Evolutionary conservation across 768 basidiomycete species (phyloP).

Genomic region (Mycena galopus): DNA sequence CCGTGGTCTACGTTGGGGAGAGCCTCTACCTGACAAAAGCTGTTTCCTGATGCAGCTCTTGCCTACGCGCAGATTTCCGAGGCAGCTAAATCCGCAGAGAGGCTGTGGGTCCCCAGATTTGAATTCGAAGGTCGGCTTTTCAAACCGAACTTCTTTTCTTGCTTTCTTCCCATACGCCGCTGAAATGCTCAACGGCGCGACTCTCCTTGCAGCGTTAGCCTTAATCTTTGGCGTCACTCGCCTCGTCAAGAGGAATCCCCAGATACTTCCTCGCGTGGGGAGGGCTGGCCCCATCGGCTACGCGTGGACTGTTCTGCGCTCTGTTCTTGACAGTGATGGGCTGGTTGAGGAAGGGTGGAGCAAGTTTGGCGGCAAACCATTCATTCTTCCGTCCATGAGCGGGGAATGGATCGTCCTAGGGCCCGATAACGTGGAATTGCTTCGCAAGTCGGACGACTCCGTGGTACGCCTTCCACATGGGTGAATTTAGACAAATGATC

Average conservation of each 20-base stretch:
- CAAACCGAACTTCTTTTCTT: not conserved
- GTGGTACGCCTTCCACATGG: conserved; percentile 17
- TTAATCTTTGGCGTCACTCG: not conserved
- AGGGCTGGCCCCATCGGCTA: conserved; percentile 34
- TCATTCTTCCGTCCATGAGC: conserved; percentile 33
- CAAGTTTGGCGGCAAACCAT: conserved; percentile 32
- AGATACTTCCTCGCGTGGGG: conserved; percentile 31
- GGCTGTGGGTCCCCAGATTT: not conserved
- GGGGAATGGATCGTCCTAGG: conserved; percentile 34
- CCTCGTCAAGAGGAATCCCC: not conserved
- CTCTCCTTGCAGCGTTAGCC: not conserved
- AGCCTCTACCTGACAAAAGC: no score
- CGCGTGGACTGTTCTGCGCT: conserved; percentile 30
- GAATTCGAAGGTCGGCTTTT: not conserved
- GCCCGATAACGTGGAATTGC: conserved; percentile 30
- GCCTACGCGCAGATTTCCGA: no score
- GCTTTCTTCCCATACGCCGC: not conserved
- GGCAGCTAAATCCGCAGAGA: not conserved
- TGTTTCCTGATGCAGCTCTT: no score
- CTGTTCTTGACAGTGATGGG: conserved; percentile 22
- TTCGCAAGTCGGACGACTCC: conserved; percentile 32
- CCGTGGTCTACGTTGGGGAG: no score
- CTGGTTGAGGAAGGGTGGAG: conserved; percentile 33
- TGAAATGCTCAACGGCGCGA: not conserved
- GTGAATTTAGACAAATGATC: not conserved